Base-by-base conservation (phyloP, 495 filamentous ascomycete species). In the Extremus antarcticus region DNA sequence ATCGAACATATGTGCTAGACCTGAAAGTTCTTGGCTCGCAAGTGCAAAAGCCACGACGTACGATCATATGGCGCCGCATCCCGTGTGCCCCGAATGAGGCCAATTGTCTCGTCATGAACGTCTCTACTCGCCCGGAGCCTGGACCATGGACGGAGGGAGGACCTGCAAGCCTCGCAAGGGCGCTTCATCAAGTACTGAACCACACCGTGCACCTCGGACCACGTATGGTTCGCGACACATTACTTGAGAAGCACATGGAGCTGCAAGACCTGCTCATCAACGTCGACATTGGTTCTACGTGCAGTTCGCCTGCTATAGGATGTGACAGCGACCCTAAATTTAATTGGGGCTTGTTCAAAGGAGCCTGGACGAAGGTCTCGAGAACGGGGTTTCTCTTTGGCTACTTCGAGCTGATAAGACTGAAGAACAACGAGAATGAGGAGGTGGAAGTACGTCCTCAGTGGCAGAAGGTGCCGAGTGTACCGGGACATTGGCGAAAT, bases 1-100 rank as follows among this genome's bases (percentile, higher is more conserved):
- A 48, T 25, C 46, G 46, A 23, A 48, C 46, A 17, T 48, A 48
- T 25, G 46, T 48, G 3, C 21, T 48, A 21, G 46, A 48, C 21
- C 23, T 48, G 13, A 21, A 48, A 13, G 24, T 48, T 21, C 9
- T 9, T 9, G 10, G 13, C 10, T 8, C 8, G 43, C 8, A 46
- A 13, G 43, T n/a, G n/a, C n/a, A n/a, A n/a, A n/a, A n/a, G n/a
- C 29, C 13, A 35, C 29, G 29, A 35, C 29, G 46, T n/a, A 24
- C 9, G 9, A 21, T 20, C 20, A 25, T 17, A 3, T 48, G 46
- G 46, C 46, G 46, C 3, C 3, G 23, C 20, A 23, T 48, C 9
- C 46, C 46, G 10, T 48, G 46, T 21, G 13, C 19, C 7, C 46
- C 46, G 7, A 9, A 3, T 9, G 13, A 24, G 9, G 46, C 24